Evolutionary conservation across 345 rosid genomes (phyloP), one percentile per base, ranked within the genome.

Genomic region (Populus deltoides): DNA sequence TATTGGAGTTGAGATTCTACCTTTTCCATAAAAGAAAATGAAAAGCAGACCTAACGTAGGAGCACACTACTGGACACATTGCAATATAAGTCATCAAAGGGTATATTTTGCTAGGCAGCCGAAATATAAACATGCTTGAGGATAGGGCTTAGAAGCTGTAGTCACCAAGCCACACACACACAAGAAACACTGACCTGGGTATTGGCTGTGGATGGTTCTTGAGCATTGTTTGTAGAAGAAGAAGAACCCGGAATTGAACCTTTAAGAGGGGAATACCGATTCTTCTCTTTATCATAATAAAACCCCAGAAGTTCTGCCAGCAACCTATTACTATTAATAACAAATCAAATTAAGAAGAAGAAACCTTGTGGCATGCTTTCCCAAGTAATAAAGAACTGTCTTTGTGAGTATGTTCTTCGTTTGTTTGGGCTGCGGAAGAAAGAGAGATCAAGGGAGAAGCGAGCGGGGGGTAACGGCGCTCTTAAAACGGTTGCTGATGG

Each of bases 251-350:
- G 97, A 62, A 90, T 87, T 22, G 92, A 94, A 38, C 97, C 92
- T 79, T 86, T 92, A 79, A 89, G 82, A 31, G 97, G 94, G 80
- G 92, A 96, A 73, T 91, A 92, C 81, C 97, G 83, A 80, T 93
- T 92, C 93, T 90, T 96, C 89, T 89, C 97, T 41, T 87, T 88
- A 84, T 96, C 98, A 81, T 75, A 92, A 79, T 93, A 92, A 76
- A 89, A 92, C 59, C 98, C 98, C 51, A 93, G 94, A 83, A 92
- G 90, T 35, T 93, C 99, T 92, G 89, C 63, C n/a, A 45, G 12
- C 68, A 65, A 9, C 57, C 16, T 16, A 49, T 2, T 22, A 47
- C 15, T 36, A 31, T 38, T 61, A 74, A 2, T 17, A 4, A 1
- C 2, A 66, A 38, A 18, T 5, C 7, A 35, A 36, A 67, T 13